These are phyloP conservation scores for Candida coquimbonensis DNA, from an alignment of 805 yeast genomes.

Conservation along the genomic window DNA sequence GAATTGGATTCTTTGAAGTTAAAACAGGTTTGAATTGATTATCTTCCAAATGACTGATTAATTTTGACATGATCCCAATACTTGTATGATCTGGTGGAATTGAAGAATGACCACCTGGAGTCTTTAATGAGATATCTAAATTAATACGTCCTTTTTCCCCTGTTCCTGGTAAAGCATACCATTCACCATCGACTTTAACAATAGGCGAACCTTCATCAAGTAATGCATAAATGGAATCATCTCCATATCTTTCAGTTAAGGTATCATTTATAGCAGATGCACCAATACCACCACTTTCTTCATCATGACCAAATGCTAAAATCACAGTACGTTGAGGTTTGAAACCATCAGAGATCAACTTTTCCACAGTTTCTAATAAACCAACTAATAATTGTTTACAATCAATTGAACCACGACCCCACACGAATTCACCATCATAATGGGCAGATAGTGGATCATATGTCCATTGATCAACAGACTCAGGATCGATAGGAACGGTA, in stretches of 20 bases:
- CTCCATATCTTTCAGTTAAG: conserved; percentile 50
- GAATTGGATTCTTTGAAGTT: conserved; percentile 51
- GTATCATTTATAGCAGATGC: conserved; percentile 31
- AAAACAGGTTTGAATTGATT: conserved; percentile 40
- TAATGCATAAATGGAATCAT: conserved; percentile 49
- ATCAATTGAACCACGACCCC: conserved; percentile 76
- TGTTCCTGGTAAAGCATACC: conserved; percentile 47
- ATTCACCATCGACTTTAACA: conserved; percentile 28
- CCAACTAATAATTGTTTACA: conserved; percentile 65
- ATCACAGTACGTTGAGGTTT: conserved; percentile 54
- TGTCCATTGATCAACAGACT: conserved; percentile 53
- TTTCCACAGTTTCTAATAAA: conserved; percentile 56
- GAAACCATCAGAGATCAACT: conserved; percentile 41
- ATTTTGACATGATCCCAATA: conserved; percentile 62
- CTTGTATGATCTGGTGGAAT: conserved; percentile 74
- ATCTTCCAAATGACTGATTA: conserved; percentile 48
- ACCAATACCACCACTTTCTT: conserved; percentile 51
- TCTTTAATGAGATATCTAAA: conserved; percentile 40
- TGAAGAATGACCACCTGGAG: conserved; percentile 76
- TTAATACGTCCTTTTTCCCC: conserved; percentile 60
- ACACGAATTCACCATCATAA: conserved; percentile 55
- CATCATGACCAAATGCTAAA: conserved; percentile 71
- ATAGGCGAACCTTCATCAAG: conserved; percentile 59
- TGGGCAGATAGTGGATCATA: conserved; percentile 61
- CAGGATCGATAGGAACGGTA: conserved; percentile 71